phyloP scores from a whole-genome alignment of 2,329 filamentous ascomycete species.

The Paracamarosporium sp. region DNA sequence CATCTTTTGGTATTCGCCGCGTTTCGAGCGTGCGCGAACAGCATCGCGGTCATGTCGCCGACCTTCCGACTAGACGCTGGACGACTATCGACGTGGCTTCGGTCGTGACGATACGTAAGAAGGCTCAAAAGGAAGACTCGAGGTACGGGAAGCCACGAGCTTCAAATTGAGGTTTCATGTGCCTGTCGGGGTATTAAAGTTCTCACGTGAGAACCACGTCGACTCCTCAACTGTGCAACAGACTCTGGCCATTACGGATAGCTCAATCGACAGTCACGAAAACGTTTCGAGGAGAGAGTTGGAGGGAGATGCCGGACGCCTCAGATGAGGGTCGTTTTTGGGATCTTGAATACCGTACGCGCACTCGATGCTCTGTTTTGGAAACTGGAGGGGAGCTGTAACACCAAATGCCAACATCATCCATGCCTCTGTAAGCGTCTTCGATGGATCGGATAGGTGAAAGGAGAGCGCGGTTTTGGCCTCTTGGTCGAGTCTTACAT shows the following conservation, averaged over 20 bases:
- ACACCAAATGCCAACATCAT: conserved; percentile 43
- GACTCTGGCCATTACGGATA: conserved; percentile 70
- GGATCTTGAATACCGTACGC: conserved; percentile 50
- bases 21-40: conserved; percentile 56
- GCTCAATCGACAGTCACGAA: conserved; percentile 55
- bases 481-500: conserved; percentile 47
- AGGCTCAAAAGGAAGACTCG: conserved; percentile 49
- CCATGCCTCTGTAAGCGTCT: conserved; percentile 35
- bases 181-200: conserved; percentile 74
- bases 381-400: conserved; percentile 35
- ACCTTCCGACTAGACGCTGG: conserved; percentile 68
- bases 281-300: conserved; percentile 54
- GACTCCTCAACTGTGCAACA: conserved; percentile 74
- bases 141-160: conserved; percentile 54
- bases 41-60: conserved; percentile 66
- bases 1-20: conserved; percentile 67
- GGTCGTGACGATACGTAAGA: conserved; percentile 24
- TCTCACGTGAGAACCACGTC: conserved; percentile 79
- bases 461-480: conserved; percentile 48
- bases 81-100: conserved; percentile 25
- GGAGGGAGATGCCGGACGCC: conserved; percentile 59
- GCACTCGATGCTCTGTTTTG: conserved; percentile 15
- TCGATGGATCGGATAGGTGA: conserved; percentile 31
- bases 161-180: conserved; percentile 71
- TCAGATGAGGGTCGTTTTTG: conserved; percentile 58